Conservation (phyloP, 805 yeast genomes). For the Clavispora asparagi region DNA sequence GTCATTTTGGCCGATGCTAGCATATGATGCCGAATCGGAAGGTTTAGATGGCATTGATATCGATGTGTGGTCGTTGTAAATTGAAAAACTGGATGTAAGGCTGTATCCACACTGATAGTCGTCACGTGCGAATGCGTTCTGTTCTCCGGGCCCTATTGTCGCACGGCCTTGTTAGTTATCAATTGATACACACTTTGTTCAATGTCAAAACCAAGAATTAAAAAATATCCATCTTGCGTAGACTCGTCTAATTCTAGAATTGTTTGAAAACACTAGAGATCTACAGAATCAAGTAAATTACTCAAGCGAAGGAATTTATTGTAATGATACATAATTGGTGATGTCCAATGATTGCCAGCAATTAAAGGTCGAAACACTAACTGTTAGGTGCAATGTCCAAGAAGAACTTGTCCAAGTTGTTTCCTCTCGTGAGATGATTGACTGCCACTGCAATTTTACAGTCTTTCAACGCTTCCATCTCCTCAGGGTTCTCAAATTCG, state of each 20-base stretch:
- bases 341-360: not conserved
- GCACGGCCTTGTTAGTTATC: not conserved
- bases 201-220: not conserved
- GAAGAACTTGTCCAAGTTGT: slow-evolving; percentile 1
- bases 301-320: not conserved
- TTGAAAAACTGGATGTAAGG: not conserved
- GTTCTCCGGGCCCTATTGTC: not conserved
- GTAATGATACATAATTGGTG: not conserved
- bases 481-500: slow-evolving; percentile 1
- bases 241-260: too few relatives aligned
- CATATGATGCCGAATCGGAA: not conserved
- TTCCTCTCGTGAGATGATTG: slow-evolving; percentile 4
- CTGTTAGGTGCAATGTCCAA: not conserved
- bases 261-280: not conserved
- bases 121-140: not conserved
- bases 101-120: not conserved
- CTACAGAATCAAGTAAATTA: not conserved
- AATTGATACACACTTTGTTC: too few relatives aligned
- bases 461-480: slow-evolving; percentile 3
- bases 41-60: not conserved
- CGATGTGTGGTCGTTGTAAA: not conserved
- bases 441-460: slow-evolving; percentile 10
- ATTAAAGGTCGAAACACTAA: not conserved
- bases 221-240: too few relatives aligned
- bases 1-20: slow-evolving; percentile 5